Evolutionary conservation across 179 eudicot genomes (phyloP), one percentile per base, ranked within the genome.

Genomic region (Beta lomatogona): DNA sequence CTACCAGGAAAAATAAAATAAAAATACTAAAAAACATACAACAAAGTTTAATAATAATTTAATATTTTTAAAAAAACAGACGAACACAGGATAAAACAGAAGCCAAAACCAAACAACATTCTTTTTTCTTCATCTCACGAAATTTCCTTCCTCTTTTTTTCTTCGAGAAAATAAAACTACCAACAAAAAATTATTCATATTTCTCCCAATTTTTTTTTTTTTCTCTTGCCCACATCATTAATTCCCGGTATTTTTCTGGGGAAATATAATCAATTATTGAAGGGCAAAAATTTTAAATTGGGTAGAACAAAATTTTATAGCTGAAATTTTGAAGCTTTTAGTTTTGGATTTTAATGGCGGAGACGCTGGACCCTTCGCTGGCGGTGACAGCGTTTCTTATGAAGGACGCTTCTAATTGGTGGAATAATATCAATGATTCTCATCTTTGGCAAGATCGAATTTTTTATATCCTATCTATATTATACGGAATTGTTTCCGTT

Each of bases 381-480:
- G 90, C 86, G 80, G 87, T 89, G 77, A 82, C 78, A 72, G 87
- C 89, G 44, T 89, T 78, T 82, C 84, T 82, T 60, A 83, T 92
- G n/a, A 88, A 84, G 3, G 90, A 86, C 25, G 89, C 91, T 5
- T 81, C 85, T n/a, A 87, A 74, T 80, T 95, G 97, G 97, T 94
- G 99, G 99, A 88, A 85, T 52, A 70, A 84, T 9, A 53, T 95
- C 21, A 91, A 94, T 76, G 67, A 89, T n/a, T 94, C 99, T 9
- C 71, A 76, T 36, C 44, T 85, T 65, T 95, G 98, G 98, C 99
- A 95, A 83, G 94, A 94, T 86, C 94, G 94, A 60, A 90, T 94
- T 57, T 95, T 94, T 81, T 93, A 92, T 82, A 73, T 87, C 59
- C 91, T 95, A 16, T 92, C 97, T 18, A 87, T 85, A 21, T 90